Conservation (phyloP, 768 basidiomycete genomes). For the Lentinula sp. region DNA sequence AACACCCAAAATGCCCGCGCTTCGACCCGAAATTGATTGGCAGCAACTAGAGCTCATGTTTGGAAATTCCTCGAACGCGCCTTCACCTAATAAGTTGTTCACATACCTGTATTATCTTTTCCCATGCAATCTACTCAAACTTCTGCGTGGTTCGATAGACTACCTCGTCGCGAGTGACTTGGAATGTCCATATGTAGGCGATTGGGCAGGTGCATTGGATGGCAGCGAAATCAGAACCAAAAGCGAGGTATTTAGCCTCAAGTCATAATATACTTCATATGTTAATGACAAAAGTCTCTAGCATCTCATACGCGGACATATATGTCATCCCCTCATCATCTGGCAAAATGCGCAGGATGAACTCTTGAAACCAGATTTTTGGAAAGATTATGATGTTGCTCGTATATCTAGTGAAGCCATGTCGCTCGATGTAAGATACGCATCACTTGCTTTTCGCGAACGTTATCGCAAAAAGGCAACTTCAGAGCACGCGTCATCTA, state of each 20-base stretch:
- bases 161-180: slow-evolving; percentile 52
- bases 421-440: slow-evolving; percentile 60
- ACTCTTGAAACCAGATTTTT: slow-evolving; percentile 52
- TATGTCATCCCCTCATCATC: slow-evolving; percentile 69
- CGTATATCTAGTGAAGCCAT: slow-evolving; percentile 61
- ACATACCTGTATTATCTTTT: slow-evolving; percentile 84
- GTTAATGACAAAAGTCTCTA: slow-evolving; percentile 19
- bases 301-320: slow-evolving; percentile 65
- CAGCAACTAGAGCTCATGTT: slow-evolving; percentile 58
- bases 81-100: slow-evolving; percentile 64
- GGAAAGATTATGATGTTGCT: slow-evolving; percentile 57
- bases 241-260: slow-evolving; percentile 50
- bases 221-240: slow-evolving; percentile 63
- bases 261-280: background rate
- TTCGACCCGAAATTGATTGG: slow-evolving; percentile 63
- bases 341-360: slow-evolving; percentile 61
- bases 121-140: slow-evolving; percentile 81
- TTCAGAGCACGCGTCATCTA: background rate
- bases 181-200: slow-evolving; percentile 56
- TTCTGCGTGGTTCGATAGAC: slow-evolving; percentile 60
- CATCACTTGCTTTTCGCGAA: slow-evolving; percentile 41
- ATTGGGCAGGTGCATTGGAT: slow-evolving; percentile 68
- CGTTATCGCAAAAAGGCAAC: slow-evolving; percentile 11
- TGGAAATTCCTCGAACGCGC: slow-evolving; percentile 42
- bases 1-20: slow-evolving; percentile 27